Evolutionary conservation across 208 protist species (phyloP), one percentile per base, ranked within the genome.

Genomic region (Blechomonas ayalai): DNA sequence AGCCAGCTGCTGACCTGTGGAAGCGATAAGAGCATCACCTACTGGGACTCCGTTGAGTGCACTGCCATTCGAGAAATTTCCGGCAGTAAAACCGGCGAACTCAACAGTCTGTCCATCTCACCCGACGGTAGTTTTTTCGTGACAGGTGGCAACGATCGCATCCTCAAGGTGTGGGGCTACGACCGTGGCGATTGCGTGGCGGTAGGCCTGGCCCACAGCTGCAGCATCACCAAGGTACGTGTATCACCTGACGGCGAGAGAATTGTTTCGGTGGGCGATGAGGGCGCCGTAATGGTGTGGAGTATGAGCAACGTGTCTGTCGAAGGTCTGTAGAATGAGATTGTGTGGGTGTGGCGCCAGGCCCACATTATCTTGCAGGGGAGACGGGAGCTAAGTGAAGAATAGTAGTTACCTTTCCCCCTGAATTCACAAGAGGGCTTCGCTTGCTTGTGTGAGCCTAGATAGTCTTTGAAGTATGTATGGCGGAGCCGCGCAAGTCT

Each of bases 121-220:
- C 48, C 75, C 0, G 82, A 95, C 52, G 92, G 92, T 8, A 58
- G 59, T 32, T 85, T 90, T 53, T 97, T 97, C 52, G 92, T 83
- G 16, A 89, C 88, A 4, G 92, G 84, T 15, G 92, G 92, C 33
- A 76, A 70, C 35, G 94, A 97, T 55, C 90, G 89, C 33, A 77
- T 95, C 27, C 73, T 98, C 36, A 97, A 97, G 82, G 71, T 98
- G 52, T 98, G 92, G 90, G 69, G 90, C 55, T 98, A 97, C 59
- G 93, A 97, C 36, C 74, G 86, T 27, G 92, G 92, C 10, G 68
- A 79, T 44, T 88, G 85, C 46, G 49, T 87, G 6, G 75, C 82
- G 1, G 82, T 95, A 5, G 95, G 95, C 4, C 57, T 92, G 15
- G 95, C 92, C 22, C 95, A 97, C 66, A 92, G 81, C 48, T 92